Percentiles rank a stretch among this genome's conserved stretches.
Evolutionary conservation across 2,329 filamentous ascomycete species (phyloP).

Genomic region (Colletotrichum sp.): DNA sequence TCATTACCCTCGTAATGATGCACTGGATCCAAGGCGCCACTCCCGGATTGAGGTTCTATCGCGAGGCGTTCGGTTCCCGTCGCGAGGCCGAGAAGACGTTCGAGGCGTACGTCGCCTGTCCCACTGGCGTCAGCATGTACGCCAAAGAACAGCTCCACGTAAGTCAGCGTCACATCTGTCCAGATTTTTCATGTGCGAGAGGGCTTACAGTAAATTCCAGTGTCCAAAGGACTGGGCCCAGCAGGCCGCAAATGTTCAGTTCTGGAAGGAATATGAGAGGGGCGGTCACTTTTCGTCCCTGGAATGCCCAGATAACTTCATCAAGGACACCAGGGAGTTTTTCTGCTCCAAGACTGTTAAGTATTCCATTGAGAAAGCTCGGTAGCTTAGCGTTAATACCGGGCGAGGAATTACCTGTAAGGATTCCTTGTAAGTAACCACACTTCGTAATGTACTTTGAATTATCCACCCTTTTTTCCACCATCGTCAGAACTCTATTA

Average conservation of each 20-base stretch:
- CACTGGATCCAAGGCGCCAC: not conserved
- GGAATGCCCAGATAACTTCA: not conserved
- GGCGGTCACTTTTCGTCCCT: not conserved
- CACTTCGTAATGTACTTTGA: no score
- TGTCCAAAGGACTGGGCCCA: not conserved
- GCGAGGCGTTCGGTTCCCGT: not conserved
- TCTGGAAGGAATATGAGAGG: not conserved
- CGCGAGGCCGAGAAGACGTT: not conserved
- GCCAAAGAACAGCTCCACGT: not conserved
- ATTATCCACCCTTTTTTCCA: no score
- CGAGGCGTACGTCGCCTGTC: not conserved
- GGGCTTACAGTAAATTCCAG: not conserved
- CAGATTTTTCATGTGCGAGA: no score
- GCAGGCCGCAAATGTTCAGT: not conserved
- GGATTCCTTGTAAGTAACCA: no score
- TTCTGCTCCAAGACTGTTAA: not conserved
- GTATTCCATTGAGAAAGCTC: no score
- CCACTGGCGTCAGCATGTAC: not conserved
- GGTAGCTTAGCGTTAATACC: no score
- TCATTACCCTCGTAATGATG: slow-evolving; percentile 26
- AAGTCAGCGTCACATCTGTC: rapidly evolving
- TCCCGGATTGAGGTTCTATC: slow-evolving; percentile 16
- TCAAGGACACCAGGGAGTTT: not conserved
- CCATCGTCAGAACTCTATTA: no score
- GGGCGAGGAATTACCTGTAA: no score